phyloP scores from a whole-genome alignment of 345 rosid species.

The Limnanthes douglasii region DNA sequence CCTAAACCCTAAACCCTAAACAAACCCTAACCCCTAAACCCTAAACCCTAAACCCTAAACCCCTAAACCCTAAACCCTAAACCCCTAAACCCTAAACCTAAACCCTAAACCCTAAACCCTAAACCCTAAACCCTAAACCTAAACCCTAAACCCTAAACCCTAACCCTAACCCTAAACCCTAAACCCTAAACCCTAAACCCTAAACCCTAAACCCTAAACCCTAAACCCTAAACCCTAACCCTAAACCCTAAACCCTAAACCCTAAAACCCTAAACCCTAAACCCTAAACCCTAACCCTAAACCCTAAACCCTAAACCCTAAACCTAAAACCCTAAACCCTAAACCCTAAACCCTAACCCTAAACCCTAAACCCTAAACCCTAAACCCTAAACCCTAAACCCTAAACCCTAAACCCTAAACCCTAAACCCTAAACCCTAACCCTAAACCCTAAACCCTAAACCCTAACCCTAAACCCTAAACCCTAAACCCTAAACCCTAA shows the following conservation, averaged over 20 bases:
- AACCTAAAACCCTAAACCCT: not conserved
- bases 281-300: constrained; percentile 6
- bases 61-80: constrained; percentile 18
- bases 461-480: constrained; percentile 3
- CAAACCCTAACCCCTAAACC: constrained; percentile 5
- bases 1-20: constrained; percentile 10
- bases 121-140: constrained; percentile 15
- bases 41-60: constrained; percentile 13
- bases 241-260: not conserved
- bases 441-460: constrained; percentile 5
- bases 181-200: constrained; percentile 16
- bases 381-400: not conserved
- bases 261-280: constrained; percentile 9
- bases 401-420: constrained; percentile 1
- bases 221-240: constrained; percentile 5
- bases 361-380: constrained; percentile 4
- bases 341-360: constrained; percentile 1
- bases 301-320: constrained; percentile 5
- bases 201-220: constrained; percentile 7
- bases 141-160: constrained; percentile 12
- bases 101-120: constrained; percentile 17
- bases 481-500: constrained; percentile 5
- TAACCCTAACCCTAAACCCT: constrained; percentile 11
- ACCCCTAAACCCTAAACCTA: constrained; percentile 17
- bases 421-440: constrained; percentile 1